These are phyloP conservation scores for Coemansia sp. DNA, from an alignment of 192 early-diverging fungal species.

Conservation along the genomic window DNA sequence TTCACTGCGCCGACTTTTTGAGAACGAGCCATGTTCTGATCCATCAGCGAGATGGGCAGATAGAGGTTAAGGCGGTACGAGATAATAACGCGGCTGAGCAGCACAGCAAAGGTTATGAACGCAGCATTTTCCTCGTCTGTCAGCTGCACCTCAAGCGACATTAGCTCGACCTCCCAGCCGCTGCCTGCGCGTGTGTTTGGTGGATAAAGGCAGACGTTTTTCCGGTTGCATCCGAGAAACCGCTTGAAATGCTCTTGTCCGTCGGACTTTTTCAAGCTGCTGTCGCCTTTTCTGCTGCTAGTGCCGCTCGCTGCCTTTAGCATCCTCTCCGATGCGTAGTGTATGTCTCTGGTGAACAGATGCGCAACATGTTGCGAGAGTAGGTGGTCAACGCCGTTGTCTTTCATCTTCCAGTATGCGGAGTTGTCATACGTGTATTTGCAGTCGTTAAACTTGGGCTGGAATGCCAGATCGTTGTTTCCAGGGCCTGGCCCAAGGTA, in stretches of 20 bases:
- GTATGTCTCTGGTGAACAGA: conserved; percentile 95
- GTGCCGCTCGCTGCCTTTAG: conserved; percentile 56
- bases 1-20: conserved; percentile 78
- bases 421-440: conserved; percentile 75
- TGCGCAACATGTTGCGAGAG: conserved; percentile 92
- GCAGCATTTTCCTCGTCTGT: conserved; percentile 98
- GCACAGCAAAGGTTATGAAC: conserved; percentile 91
- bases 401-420: conserved; percentile 70
- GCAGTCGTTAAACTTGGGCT: conserved; percentile 90
- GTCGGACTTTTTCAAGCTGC: conserved; percentile 11
- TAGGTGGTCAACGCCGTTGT: conserved; percentile 80
- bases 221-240: conserved; percentile 95
- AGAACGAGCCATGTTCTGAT: conserved; percentile 88
- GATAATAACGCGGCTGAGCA: conserved; percentile 86
- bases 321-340: conserved; percentile 85
- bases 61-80: conserved; percentile 91
- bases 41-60: conserved; percentile 91
- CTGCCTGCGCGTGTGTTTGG: conserved; percentile 85
- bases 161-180: conserved; percentile 98
- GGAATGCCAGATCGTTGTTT: conserved; percentile 60
- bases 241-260: conserved; percentile 98
- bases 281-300: conserved; percentile 29
- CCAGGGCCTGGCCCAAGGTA: conserved; percentile 69
- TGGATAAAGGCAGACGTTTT: conserved; percentile 98
- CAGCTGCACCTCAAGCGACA: conserved; percentile 94